phyloP scores from a whole-genome alignment of 208 protist genomes.

The Leishmania amazonensis region DNA sequence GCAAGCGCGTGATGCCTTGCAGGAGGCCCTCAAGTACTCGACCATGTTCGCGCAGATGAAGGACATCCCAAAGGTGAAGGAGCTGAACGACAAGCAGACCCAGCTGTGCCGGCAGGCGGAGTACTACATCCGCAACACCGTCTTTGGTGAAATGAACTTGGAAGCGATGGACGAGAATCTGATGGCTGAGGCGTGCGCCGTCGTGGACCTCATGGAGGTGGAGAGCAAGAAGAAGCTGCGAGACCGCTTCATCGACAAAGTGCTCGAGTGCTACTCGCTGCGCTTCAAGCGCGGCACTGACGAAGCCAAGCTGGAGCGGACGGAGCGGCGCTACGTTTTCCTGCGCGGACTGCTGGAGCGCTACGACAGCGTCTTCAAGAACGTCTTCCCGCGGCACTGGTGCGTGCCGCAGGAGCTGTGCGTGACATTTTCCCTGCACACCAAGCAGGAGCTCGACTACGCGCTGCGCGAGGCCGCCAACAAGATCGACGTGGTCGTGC shows the following conservation, averaged over 20 bases:
- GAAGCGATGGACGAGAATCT: constrained; percentile 72
- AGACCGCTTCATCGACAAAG: constrained; percentile 86
- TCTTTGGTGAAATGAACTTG: constrained; percentile 77
- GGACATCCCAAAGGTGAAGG: constrained; percentile 87
- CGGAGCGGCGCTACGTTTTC: constrained; percentile 92
- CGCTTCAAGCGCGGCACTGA: constrained; percentile 89
- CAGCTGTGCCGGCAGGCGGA: constrained; percentile 78
- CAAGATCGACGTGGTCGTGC: constrained; percentile 87
- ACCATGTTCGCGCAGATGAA: constrained; percentile 79
- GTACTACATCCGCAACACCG: constrained; percentile 83
- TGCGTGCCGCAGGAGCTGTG: constrained; percentile 92
- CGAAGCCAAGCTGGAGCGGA: constrained; percentile 85
- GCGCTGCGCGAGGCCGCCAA: constrained; percentile 63
- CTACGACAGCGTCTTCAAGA: constrained; percentile 75
- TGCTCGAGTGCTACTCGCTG: constrained; percentile 82
- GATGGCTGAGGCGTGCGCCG: constrained; percentile 86
- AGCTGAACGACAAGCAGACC: constrained; percentile 85
- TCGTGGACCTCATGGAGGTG: constrained; percentile 88
- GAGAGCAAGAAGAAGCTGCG: constrained; percentile 79
- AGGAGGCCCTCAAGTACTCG: constrained; percentile 86
- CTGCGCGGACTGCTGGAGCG: constrained; percentile 81
- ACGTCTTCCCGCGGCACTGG: constrained; percentile 91
- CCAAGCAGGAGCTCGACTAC: constrained; percentile 86
- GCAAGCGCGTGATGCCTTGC: constrained; percentile 82
- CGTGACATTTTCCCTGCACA: constrained; percentile 91